phyloP scores from a whole-genome alignment of 139 green algal genomes.

The Tetraselmis striata region DNA sequence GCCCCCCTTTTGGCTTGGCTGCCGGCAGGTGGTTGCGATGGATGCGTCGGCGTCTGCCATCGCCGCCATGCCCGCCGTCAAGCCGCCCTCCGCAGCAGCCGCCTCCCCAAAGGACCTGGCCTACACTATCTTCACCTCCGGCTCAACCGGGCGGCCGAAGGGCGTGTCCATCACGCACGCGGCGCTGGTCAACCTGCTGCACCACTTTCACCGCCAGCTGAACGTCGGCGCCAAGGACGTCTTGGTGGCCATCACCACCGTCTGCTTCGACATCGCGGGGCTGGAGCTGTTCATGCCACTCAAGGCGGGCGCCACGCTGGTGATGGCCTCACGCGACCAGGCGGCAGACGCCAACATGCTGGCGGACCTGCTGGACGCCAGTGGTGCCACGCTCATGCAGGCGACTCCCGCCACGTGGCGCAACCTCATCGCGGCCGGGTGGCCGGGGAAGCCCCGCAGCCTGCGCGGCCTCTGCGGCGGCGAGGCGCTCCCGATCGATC shows the following conservation, averaged over 20 bases:
- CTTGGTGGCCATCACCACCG: conserved; percentile 14
- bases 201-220: conserved; percentile 8
- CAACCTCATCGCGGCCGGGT: conserved; percentile 4
- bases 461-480: conserved; percentile 14
- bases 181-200: conserved; percentile 28
- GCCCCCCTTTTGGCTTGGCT: no score
- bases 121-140: conserved; percentile 63
- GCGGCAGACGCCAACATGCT: conserved; percentile 10
- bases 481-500: conserved; percentile 16
- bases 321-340: conserved; percentile 5
- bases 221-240: not conserved
- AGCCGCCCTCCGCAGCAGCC: no score
- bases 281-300: conserved; percentile 23
- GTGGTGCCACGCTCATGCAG: conserved; percentile 2
- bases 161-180: conserved; percentile 36
- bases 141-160: conserved; percentile 54
- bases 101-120: conserved; percentile 20
- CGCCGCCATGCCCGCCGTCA: no score
- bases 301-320: conserved; percentile 1
- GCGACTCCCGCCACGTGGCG: conserved; percentile 17
- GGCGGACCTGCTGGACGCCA: not conserved
- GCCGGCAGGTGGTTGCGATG: no score
- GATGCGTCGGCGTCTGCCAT: no score
- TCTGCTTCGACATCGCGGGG: conserved; percentile 24
- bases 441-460: not conserved